Base-by-base conservation (phyloP, 306 rosid species). In the Medicago lupulina region DNA sequence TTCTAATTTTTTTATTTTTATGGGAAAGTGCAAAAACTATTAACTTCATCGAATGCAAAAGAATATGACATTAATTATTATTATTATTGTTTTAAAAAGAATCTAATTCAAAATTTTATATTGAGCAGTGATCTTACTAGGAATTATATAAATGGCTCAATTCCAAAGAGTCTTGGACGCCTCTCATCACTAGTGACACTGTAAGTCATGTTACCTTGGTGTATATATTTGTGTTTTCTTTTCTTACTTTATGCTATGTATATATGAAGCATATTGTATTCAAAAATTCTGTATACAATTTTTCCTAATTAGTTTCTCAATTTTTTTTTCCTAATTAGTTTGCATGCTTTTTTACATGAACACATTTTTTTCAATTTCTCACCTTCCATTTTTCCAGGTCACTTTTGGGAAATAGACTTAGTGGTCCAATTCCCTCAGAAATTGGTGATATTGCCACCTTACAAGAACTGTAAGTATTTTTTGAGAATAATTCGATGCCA, bases 121-220 rank as follows among this genome's bases (percentile, higher is more conserved):
- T 12, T 74, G 28, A 73, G 76, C 90, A 92, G 96, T 31, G 96
- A 93, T 87, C 89, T 93, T 18, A 3, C 77, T 75, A 88, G 89
- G 28, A 93, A 93, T 73, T 85, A 85, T 73, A 46, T 93, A 79
- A 79, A 18, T 64, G 96, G 98, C 43, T 47, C 95, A 67, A 81
- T 90, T 55, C 95, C 93, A 41, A 65, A 43, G 59, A 88, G 75
- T 79, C 77, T 89, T 50, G 78, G 78, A 17, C 39, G 36, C 31
- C 70, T 78, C 6, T 85, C 90, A 11, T 85, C 90, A 11, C 89
- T 90, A 19, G 78, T 50, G 18, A 51, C 0, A 4, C 10, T 93
- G 96, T 90, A 75, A 89, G 98, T 67, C 46, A 67, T 59, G 11
- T 43, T 23, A 23, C 28, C 28, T 23, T 23, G 1, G 28, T 23